Percentiles rank a stretch among this genome's conserved stretches.
These are phyloP conservation scores for Mycena leptocephala DNA, from an alignment of 768 basidiomycete species.

Conservation along the genomic window DNA sequence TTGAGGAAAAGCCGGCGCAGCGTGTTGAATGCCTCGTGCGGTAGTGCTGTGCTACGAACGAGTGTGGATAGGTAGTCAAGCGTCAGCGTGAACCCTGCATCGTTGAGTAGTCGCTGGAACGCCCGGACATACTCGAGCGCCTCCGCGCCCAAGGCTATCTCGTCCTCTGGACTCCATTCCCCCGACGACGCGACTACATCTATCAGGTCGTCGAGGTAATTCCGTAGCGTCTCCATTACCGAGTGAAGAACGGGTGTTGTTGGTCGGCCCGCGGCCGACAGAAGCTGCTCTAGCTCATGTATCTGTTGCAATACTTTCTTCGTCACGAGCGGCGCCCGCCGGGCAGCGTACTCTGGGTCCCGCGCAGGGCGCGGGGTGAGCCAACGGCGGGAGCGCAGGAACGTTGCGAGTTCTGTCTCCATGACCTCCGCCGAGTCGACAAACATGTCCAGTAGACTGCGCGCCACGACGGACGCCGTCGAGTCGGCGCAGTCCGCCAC, in stretches of 20 bases:
- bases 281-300: conserved; percentile 23
- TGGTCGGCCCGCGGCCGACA: conserved; percentile 23
- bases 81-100: conserved; percentile 49
- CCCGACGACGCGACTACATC: conserved; percentile 29
- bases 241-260: conserved; percentile 38
- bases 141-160: conserved; percentile 30
- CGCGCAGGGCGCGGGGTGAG: neutral
- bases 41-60: conserved; percentile 41
- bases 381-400: conserved; percentile 35
- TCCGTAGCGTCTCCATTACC: conserved; percentile 37
- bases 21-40: conserved; percentile 57
- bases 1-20: conserved; percentile 54
- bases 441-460: conserved; percentile 53
- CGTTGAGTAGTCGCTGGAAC: conserved; percentile 47
- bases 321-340: neutral
- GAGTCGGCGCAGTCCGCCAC: conserved; percentile 49
- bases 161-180: conserved; percentile 22
- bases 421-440: conserved; percentile 43
- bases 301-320: conserved; percentile 32
- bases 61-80: conserved; percentile 48
- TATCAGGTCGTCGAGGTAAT: conserved; percentile 27
- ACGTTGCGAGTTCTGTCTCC: conserved; percentile 40
- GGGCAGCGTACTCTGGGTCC: conserved; percentile 5
- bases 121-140: conserved; percentile 39
- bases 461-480: conserved; percentile 49